Conservation (phyloP, 495 filamentous ascomycete species). For the Neurospora sp. region DNA sequence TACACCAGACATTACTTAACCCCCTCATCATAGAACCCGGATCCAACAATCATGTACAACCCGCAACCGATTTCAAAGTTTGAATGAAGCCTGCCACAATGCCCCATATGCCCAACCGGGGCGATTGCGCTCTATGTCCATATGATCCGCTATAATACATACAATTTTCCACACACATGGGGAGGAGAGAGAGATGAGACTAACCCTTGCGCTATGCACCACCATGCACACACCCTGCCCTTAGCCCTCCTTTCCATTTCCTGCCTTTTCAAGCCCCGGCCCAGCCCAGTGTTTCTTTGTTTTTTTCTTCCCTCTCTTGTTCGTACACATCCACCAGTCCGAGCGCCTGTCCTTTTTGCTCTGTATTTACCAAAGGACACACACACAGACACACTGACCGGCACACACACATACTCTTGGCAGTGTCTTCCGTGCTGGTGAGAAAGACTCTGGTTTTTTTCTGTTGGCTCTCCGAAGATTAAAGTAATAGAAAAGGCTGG, state of each 20-base stretch:
- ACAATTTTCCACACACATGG: slow-evolving; percentile 15
- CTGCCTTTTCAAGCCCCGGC: background rate
- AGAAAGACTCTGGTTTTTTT: background rate
- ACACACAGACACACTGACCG: slow-evolving; percentile 1
- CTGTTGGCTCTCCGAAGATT: slow-evolving; percentile 14
- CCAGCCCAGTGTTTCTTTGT: background rate
- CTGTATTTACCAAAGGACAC: background rate
- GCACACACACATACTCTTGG: background rate
- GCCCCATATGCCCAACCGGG: slow-evolving; percentile 10
- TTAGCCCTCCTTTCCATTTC: background rate
- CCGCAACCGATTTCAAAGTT: background rate
- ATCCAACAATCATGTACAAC: background rate
- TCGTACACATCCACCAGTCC: slow-evolving; percentile 16
- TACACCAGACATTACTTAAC: background rate
- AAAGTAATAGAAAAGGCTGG: slow-evolving; percentile 7
- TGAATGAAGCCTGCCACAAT: background rate
- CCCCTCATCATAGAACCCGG: background rate
- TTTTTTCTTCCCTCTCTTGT: slow-evolving; percentile 7
- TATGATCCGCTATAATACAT: slow-evolving; percentile 21
- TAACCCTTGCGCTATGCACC: slow-evolving; percentile 21
- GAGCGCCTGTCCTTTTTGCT: background rate
- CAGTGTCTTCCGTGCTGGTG: background rate
- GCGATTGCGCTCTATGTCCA: slow-evolving; percentile 15
- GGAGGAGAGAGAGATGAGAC: slow-evolving; percentile 22
- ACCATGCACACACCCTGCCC: background rate